These are phyloP conservation scores for Neoboletus subvelutipes DNA, from an alignment of 768 basidiomycete species.

Conservation along the genomic window DNA sequence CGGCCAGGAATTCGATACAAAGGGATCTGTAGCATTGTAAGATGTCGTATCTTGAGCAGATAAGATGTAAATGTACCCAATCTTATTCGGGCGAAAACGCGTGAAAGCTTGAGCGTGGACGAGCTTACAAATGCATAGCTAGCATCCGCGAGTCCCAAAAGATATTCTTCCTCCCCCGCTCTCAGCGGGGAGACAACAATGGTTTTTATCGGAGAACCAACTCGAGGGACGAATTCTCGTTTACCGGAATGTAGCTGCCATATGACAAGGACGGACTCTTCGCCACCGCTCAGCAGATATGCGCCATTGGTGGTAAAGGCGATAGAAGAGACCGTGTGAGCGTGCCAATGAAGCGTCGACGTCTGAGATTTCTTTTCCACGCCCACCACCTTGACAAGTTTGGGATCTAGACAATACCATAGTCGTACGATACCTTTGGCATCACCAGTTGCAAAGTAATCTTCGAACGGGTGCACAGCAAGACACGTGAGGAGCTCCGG, in stretches of 20 bases:
- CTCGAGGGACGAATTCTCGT: slow-evolving; percentile 88
- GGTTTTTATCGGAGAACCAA: slow-evolving; percentile 82
- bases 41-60: not conserved
- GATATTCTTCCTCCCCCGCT: slow-evolving; percentile 76
- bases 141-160: slow-evolving; percentile 80
- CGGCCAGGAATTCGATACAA: slow-evolving; percentile 32
- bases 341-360: slow-evolving; percentile 92
- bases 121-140: slow-evolving; percentile 75
- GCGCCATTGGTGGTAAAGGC: slow-evolving; percentile 89
- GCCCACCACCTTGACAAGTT: slow-evolving; percentile 49
- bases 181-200: slow-evolving; percentile 57
- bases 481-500: slow-evolving; percentile 80
- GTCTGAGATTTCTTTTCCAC: slow-evolving; percentile 83
- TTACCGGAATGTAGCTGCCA: slow-evolving; percentile 92
- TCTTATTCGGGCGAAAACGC: slow-evolving; percentile 76
- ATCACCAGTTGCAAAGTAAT: slow-evolving; percentile 96
- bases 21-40: slow-evolving; percentile 34
- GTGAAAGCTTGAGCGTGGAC: slow-evolving; percentile 66
- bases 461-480: slow-evolving; percentile 84
- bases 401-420: slow-evolving; percentile 88
- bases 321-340: slow-evolving; percentile 86
- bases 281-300: slow-evolving; percentile 90
- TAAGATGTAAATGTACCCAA: slow-evolving; percentile 49
- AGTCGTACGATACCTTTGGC: slow-evolving; percentile 78
- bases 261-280: slow-evolving; percentile 93